Evolutionary conservation across 2,329 filamentous ascomycete species (phyloP).

Genomic region (Chrysoporthe deuterocubensis): DNA sequence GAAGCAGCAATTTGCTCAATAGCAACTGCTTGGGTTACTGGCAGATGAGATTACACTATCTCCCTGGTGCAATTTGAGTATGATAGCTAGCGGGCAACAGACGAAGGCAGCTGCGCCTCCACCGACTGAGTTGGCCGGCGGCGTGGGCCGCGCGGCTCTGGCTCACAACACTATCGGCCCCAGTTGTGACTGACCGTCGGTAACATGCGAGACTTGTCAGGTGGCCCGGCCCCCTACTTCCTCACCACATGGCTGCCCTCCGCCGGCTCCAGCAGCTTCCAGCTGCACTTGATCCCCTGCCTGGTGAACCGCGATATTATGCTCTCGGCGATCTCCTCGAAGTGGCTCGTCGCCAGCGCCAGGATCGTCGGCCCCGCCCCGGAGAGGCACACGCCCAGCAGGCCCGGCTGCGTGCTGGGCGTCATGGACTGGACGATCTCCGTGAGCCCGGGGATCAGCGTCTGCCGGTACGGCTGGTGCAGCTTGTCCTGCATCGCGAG

Average conservation of each 20-base stretch:
- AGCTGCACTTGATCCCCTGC: constrained; percentile 78
- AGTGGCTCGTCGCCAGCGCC: constrained; percentile 87
- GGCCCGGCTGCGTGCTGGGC: constrained; percentile 80
- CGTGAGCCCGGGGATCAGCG: constrained; percentile 86
- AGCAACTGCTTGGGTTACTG: too few species aligned
- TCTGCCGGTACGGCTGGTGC: constrained; percentile 94
- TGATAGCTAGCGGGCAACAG: not conserved
- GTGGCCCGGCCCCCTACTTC: constrained; percentile 30
- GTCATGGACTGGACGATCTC: constrained; percentile 92
- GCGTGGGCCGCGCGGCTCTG: too few species aligned
- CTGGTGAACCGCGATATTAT: constrained; percentile 76
- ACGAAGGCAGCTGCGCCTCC: not conserved
- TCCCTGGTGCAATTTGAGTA: not conserved
- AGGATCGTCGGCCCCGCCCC: constrained; percentile 95
- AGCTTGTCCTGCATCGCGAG: constrained; percentile 98
- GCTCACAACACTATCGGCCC: not conserved
- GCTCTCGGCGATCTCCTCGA: constrained; percentile 80
- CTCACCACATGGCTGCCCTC: constrained; percentile 64
- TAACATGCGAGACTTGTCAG: too few species aligned
- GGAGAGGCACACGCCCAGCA: constrained; percentile 92
- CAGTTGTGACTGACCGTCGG: not conserved
- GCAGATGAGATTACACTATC: not conserved
- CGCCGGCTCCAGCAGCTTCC: constrained; percentile 87
- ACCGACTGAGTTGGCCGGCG: too few species aligned
- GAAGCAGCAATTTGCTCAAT: not conserved